phyloP scores from a whole-genome alignment of 768 basidiomycete species.

The Pluteus cervinus region DNA sequence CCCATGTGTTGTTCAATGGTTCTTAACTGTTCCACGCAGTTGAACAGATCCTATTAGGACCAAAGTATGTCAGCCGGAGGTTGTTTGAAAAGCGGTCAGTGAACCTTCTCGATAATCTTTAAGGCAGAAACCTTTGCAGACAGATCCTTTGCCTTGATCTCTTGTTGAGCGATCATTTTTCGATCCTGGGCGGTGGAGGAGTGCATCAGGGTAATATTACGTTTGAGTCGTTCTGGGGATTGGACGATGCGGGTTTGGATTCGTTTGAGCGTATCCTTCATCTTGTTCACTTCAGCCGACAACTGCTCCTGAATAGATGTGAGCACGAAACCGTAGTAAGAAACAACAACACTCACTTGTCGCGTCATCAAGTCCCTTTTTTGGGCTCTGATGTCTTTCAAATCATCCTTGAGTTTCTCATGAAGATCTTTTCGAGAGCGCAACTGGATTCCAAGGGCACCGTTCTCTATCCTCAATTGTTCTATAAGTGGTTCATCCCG shows the following conservation, averaged over 20 bases:
- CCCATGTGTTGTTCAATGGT: slow-evolving; percentile 63
- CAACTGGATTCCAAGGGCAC: slow-evolving; percentile 54
- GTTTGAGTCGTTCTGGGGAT: slow-evolving; percentile 85
- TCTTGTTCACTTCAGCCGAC: slow-evolving; percentile 50
- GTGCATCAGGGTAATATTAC: slow-evolving; percentile 75
- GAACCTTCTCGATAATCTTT: slow-evolving; percentile 69
- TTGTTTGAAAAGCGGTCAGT: neutral
- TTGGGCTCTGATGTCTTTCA: too few relatives aligned
- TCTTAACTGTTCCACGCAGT: slow-evolving; percentile 72
- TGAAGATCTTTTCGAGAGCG: slow-evolving; percentile 67
- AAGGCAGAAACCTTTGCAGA: slow-evolving; percentile 69
- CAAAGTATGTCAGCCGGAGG: slow-evolving; percentile 5
- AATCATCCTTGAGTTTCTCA: slow-evolving; percentile 69
- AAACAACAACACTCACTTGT: slow-evolving; percentile 38
- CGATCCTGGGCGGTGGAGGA: slow-evolving; percentile 65
- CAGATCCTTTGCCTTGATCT: slow-evolving; percentile 73
- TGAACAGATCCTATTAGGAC: slow-evolving; percentile 53
- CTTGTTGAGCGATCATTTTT: slow-evolving; percentile 52
- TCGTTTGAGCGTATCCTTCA: slow-evolving; percentile 56
- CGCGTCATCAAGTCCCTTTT: slow-evolving; percentile 57
- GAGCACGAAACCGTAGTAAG: neutral
- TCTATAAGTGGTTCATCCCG: slow-evolving; percentile 68
- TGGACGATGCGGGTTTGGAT: slow-evolving; percentile 78
- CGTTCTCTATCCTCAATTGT: slow-evolving; percentile 54
- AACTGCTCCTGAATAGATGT: slow-evolving; percentile 44